Evolutionary conservation across 2,329 filamentous ascomycete species (phyloP).

Genomic region (Karstenula rhodostoma): DNA sequence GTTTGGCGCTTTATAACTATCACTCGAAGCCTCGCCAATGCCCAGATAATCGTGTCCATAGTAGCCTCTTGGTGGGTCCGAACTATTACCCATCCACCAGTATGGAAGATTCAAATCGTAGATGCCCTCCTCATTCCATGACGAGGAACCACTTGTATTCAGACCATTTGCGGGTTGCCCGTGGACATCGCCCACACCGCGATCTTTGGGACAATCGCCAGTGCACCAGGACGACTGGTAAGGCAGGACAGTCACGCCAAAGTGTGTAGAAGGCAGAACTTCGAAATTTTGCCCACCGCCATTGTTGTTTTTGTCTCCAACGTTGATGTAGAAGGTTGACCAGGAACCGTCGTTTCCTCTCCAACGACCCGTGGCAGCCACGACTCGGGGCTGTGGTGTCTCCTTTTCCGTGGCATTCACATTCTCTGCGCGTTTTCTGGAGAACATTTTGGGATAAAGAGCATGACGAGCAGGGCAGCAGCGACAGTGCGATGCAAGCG

Average conservation of each 20-base stretch:
- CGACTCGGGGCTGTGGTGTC: slow-evolving; percentile 22
- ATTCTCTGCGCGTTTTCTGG: slow-evolving; percentile 31
- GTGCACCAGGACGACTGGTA: slow-evolving; percentile 37
- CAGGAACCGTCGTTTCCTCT: slow-evolving; percentile 54
- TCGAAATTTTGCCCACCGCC: slow-evolving; percentile 48
- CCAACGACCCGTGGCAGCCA: slow-evolving; percentile 33
- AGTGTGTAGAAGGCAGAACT: slow-evolving; percentile 44
- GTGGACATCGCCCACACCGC: slow-evolving; percentile 36
- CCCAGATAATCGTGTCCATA: slow-evolving; percentile 38
- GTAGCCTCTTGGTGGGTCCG: slow-evolving; percentile 15
- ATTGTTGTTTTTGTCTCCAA: slow-evolving; percentile 36
- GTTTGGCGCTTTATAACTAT: slow-evolving; percentile 20
- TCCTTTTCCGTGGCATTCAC: slow-evolving; percentile 18
- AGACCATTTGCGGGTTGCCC: slow-evolving; percentile 23
- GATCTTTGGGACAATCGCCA: slow-evolving; percentile 34
- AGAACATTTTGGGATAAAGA: slow-evolving; percentile 30
- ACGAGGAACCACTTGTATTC: slow-evolving; percentile 26
- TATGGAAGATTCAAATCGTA: slow-evolving; percentile 29
- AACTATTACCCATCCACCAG: slow-evolving; percentile 19
- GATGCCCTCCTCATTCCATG: slow-evolving; percentile 27
- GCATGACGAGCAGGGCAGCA: slow-evolving; percentile 24
- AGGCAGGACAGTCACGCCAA: slow-evolving; percentile 36
- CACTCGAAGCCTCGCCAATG: slow-evolving; percentile 31
- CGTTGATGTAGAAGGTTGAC: slow-evolving; percentile 52
- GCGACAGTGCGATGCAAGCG: slow-evolving; percentile 23